A percentile compares a stretch with the other conserved stretches of the same genome.
Evolutionary conservation across 345 rosid genomes (phyloP).

Genomic region (Gossypium australe): DNA sequence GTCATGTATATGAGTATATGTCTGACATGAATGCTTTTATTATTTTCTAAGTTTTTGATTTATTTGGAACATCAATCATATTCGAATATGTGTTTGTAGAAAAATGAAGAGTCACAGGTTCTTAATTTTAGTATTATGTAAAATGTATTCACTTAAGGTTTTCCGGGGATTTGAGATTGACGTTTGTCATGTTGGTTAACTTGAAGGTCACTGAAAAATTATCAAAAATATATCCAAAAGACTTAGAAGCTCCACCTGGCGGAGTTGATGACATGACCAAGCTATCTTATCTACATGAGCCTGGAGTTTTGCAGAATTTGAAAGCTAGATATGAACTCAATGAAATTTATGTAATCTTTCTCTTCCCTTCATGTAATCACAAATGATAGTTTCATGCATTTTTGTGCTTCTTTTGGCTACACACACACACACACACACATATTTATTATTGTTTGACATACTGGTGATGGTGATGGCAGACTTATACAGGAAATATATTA

Average conservation of each 20-base stretch:
- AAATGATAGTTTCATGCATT: no score
- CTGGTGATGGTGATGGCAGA: constrained; percentile 12
- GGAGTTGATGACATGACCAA: constrained; percentile 99
- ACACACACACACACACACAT: neutral
- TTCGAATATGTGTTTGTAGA: neutral
- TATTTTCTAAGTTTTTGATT: neutral
- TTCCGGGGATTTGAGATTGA: neutral
- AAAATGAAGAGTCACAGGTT: neutral
- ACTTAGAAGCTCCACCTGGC: constrained; percentile 87
- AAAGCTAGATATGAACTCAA: constrained; percentile 77
- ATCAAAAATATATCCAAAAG: constrained; percentile 75
- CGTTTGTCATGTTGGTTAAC: neutral
- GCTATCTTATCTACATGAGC: constrained; percentile 89
- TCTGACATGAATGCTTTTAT: neutral
- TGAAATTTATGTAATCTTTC: constrained; percentile 75
- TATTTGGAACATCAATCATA: neutral
- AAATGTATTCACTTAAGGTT: neutral
- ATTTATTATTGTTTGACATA: neutral
- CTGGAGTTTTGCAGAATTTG: constrained; percentile 85
- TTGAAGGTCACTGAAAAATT: constrained; percentile 56
- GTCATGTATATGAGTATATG: neutral
- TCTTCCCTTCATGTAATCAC: constrained; percentile 6
- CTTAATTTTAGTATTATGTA: neutral
- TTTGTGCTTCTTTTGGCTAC: no score
- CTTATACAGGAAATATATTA: constrained; percentile 17